Evolutionary conservation across 2,329 filamentous ascomycete genomes (phyloP), one percentile per base, ranked within the genome.

Genomic region (Sphaerulina vaccinii): DNA sequence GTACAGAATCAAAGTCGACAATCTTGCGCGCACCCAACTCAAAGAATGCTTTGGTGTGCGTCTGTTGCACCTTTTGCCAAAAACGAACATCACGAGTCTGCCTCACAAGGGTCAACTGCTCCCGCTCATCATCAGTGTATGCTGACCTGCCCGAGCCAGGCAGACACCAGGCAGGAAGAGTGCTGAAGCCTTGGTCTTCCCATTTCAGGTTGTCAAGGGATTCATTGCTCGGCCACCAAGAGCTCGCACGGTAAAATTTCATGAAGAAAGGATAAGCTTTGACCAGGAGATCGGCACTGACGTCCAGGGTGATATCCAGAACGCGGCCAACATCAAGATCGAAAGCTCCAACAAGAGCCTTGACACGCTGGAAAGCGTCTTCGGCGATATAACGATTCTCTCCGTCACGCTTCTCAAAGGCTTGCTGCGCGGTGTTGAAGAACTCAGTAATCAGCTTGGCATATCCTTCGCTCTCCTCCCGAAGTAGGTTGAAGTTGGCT

Each of bases 401-500:
- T n/a, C 86, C 86, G 18, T 84, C 83, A 49, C 86, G 83, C 55
- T 81, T 83, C 39, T 60, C 60, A 19, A 49, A 49, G 13, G 62
- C 61, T 32, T 66, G 65, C 61, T 85, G 85, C 63, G 87, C 89
- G 0, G 88, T 95, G 6, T 90, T 92, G 71, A 96, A 99, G 24
- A 97, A 84, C 69, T 99, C 93, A 0, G 92, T 96, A 54, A 96
- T 84, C 40, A 99, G 82, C 70, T 99, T 99, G 0, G 93, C 91
- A 68, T 96, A 99, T 35, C 95, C 93, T 72, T 99, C 93, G 0
- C 90, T 90, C 71, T 99, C 93, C 73, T 99, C 93, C 38, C 93
- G 85, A 16, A 99, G 76, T 6, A 99, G 75, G 65, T 99, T 99
- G 76, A 96, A 97, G 70, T 96, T 97, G 11, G 92, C 90, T 71